These are phyloP conservation scores for Blastomyces parvus DNA, from an alignment of 2,329 filamentous ascomycete species.

Conservation along the genomic window DNA sequence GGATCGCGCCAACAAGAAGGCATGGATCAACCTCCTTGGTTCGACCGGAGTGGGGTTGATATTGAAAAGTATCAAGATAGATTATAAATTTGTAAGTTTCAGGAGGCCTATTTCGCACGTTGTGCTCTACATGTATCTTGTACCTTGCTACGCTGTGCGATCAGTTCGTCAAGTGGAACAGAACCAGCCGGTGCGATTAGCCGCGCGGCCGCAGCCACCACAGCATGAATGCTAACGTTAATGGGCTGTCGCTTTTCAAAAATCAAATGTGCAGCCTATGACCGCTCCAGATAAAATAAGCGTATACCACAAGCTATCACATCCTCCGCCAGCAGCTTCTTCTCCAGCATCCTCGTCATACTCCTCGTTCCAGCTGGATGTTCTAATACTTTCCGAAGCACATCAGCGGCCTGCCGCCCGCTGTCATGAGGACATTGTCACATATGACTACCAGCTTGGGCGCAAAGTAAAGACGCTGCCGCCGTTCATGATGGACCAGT, in stretches of 20 bases:
- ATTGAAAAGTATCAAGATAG: slow-evolving; percentile 65
- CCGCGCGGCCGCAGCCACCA: not conserved
- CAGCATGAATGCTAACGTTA: not conserved
- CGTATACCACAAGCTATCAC: slow-evolving; percentile 65
- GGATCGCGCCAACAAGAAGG: slow-evolving; percentile 50
- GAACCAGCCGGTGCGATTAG: not conserved
- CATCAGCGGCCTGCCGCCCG: slow-evolving; percentile 64
- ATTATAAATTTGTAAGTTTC: slow-evolving; percentile 73
- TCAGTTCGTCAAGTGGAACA: not conserved
- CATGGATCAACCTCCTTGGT: slow-evolving; percentile 62
- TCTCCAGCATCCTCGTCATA: slow-evolving; percentile 21
- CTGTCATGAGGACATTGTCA: slow-evolving; percentile 66
- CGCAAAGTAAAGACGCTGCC: slow-evolving; percentile 48
- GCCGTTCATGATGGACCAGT: slow-evolving; percentile 52
- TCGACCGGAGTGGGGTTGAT: slow-evolving; percentile 63
- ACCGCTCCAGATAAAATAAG: slow-evolving; percentile 72
- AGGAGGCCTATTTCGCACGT: not conserved
- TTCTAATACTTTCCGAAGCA: slow-evolving; percentile 62
- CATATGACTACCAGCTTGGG: slow-evolving; percentile 61
- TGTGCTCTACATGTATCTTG: not conserved
- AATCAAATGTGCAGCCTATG: slow-evolving; percentile 53
- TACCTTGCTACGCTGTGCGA: not conserved
- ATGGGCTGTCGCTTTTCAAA: slow-evolving; percentile 1
- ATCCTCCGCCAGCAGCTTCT: slow-evolving; percentile 24
- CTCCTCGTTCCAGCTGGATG: slow-evolving; percentile 41